A percentile compares a stretch with the other conserved stretches of the same genome.
phyloP scores from a whole-genome alignment of 2,329 filamentous ascomycete species.

The Colletotrichum lentis region DNA sequence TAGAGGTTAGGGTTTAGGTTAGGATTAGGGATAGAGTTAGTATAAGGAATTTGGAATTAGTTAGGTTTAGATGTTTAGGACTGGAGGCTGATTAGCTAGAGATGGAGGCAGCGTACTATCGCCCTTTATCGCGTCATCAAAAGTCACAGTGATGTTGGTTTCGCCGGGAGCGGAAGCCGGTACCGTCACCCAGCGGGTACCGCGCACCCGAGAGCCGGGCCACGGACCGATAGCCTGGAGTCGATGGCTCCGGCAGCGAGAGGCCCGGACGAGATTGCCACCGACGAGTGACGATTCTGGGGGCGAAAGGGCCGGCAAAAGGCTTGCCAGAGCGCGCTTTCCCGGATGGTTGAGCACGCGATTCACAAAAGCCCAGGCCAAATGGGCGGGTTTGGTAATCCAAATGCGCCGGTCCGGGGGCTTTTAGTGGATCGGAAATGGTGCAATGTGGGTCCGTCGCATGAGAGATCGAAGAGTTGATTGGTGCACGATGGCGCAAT shows the following conservation, averaged over 20 bases:
- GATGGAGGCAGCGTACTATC: too few relatives aligned
- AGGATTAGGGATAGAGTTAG: too few relatives aligned
- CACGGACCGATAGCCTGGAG: conserved; percentile 31
- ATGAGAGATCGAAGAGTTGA: not conserved
- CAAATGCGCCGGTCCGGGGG: conserved; percentile 13
- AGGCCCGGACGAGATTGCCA: conserved; percentile 29
- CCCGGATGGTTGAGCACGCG: conserved; percentile 34
- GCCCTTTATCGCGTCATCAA: conserved; percentile 1
- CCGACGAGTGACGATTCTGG: conserved; percentile 30
- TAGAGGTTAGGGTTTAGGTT: too few relatives aligned
- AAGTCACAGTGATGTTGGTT: not conserved
- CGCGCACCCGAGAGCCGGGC: conserved; percentile 28
- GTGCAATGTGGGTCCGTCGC: conserved; percentile 34
- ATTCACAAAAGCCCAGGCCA: conserved; percentile 20
- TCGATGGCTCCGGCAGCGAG: conserved; percentile 4
- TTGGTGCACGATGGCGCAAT: conserved; percentile 38
- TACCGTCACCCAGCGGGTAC: conserved; percentile 36
- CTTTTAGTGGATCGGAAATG: conserved; percentile 33
- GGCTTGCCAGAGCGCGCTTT: conserved; percentile 1
- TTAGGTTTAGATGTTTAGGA: too few relatives aligned
- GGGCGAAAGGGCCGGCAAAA: conserved; percentile 11
- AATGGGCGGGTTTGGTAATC: conserved; percentile 35
- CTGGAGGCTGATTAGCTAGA: too few relatives aligned
- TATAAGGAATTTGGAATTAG: too few relatives aligned
- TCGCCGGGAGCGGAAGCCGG: conserved; percentile 29